Percentiles rank a stretch among this genome's conserved stretches.
phyloP scores from a whole-genome alignment of 2,329 filamentous ascomycete genomes.

The Pseudocercospora fijiensis region DNA sequence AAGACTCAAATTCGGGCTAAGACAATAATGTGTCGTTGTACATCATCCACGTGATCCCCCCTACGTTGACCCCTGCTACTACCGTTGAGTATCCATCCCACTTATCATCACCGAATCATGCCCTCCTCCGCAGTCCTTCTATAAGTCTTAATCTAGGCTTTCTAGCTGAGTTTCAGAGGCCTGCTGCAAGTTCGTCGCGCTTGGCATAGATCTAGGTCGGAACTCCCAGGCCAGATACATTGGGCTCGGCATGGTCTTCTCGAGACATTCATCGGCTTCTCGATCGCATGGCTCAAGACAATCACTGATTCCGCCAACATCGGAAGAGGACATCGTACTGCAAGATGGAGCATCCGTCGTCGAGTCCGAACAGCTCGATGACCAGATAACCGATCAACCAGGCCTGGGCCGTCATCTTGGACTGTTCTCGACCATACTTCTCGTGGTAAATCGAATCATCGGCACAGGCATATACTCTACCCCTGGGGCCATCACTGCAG shows the following conservation, averaged over 20 bases:
- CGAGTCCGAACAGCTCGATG: neutral
- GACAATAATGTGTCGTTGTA: neutral
- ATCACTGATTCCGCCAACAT: neutral
- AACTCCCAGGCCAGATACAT: neutral
- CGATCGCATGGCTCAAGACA: neutral
- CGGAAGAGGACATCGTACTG: neutral
- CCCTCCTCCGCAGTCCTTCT: neutral
- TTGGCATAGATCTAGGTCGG: neutral
- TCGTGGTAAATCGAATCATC: slow-evolving; percentile 22
- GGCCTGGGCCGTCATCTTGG: slow-evolving; percentile 22
- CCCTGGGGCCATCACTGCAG: slow-evolving; percentile 13
- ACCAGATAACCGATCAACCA: neutral
- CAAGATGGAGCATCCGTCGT: neutral
- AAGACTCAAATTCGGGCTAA: neutral
- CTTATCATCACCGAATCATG: neutral
- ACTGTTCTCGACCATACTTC: slow-evolving; percentile 21
- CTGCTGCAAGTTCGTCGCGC: neutral
- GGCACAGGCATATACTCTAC: slow-evolving; percentile 21
- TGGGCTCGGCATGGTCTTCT: neutral
- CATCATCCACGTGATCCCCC: neutral
- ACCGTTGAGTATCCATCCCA: neutral
- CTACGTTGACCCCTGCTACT: neutral
- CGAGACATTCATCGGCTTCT: neutral
- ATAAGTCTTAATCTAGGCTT: neutral
- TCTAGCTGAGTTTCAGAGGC: neutral